Evolutionary conservation across 2,329 filamentous ascomycete genomes (phyloP).

Genomic region (Diaporthe sp.): DNA sequence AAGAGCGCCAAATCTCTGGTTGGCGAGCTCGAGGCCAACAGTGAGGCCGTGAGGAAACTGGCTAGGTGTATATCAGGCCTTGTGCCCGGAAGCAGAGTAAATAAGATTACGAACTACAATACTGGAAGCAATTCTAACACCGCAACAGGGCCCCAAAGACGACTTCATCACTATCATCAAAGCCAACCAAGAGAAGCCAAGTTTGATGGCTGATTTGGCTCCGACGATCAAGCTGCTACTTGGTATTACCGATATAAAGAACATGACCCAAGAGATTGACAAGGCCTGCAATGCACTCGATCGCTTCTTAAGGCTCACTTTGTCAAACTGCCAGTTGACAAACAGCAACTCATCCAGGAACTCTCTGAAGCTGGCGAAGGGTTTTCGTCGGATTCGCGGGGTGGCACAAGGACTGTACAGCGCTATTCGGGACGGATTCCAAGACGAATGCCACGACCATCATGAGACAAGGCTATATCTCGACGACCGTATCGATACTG

Average conservation of each 20-base stretch:
- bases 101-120: not conserved
- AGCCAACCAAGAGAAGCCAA: slow-evolving; percentile 28
- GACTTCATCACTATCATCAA: slow-evolving; percentile 27
- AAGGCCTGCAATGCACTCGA: not conserved
- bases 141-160: not conserved
- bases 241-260: slow-evolving; percentile 17
- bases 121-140: not conserved
- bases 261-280: slow-evolving; percentile 31
- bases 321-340: slow-evolving; percentile 19
- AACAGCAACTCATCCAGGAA: slow-evolving; percentile 6
- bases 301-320: not conserved
- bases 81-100: not conserved
- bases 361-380: slow-evolving; percentile 19
- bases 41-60: slow-evolving; percentile 8
- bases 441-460: slow-evolving; percentile 17
- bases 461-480: slow-evolving; percentile 28
- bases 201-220: not conserved
- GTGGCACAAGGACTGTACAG: not conserved
- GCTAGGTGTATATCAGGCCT: slow-evolving; percentile 24
- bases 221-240: slow-evolving; percentile 18
- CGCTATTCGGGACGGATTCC: not conserved
- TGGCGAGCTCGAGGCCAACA: not conserved
- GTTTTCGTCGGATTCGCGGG: not conserved
- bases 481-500: slow-evolving; percentile 13
- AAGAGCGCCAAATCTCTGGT: not conserved